Evolutionary conservation across 1,284 basidiomycete species (phyloP).

Genomic region (Leccinum laetum): DNA sequence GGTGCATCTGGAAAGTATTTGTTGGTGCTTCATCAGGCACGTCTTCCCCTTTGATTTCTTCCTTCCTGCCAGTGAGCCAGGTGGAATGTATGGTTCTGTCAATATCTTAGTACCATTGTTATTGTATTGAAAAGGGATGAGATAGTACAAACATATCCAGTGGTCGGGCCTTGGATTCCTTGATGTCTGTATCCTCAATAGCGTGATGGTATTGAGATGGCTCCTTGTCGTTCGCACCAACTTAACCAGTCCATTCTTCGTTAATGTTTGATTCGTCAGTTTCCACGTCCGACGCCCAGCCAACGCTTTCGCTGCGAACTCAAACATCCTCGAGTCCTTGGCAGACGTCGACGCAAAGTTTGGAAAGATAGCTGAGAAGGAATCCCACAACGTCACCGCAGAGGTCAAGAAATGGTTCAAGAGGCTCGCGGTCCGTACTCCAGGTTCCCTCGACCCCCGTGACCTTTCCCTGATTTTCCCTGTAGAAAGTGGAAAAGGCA

Average conservation of each 20-base stretch:
- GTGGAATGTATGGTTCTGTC: no score
- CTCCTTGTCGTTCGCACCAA: background rate
- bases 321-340: conserved; percentile 65
- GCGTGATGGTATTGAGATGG: conserved; percentile 13
- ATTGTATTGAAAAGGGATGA: no score
- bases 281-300: conserved; percentile 44
- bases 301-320: conserved; percentile 57
- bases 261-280: no score
- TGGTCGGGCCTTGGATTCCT: no score
- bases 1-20: conserved; percentile 18
- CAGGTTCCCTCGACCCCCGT: background rate
- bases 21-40: conserved; percentile 8
- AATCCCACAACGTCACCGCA: conserved; percentile 59
- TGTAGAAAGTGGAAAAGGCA: conserved; percentile 74
- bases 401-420: conserved; percentile 85
- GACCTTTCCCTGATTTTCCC: conserved; percentile 1
- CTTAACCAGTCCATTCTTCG: no score
- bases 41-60: no score
- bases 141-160: no score
- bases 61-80: no score
- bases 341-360: conserved; percentile 73
- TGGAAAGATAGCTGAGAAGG: no score
- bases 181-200: background rate
- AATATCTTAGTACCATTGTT: no score
- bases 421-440: conserved; percentile 60